A percentile compares a stretch with the other conserved stretches of the same genome.
Evolutionary conservation across 2,329 filamentous ascomycete species (phyloP).

Genomic region (Lecanicillium sp.): DNA sequence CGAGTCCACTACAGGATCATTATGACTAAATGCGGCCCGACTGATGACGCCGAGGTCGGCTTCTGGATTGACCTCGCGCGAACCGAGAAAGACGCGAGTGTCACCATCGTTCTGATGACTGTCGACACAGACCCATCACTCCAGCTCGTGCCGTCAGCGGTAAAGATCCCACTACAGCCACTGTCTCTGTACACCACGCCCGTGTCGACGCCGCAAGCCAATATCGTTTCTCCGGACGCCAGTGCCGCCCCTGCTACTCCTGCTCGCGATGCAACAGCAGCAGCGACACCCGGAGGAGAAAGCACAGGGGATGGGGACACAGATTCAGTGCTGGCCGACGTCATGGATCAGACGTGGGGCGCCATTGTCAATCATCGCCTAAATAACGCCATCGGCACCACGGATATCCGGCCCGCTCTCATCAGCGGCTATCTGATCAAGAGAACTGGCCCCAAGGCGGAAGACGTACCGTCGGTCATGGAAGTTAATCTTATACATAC

Average conservation of each 20-base stretch:
- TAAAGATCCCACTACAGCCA: conserved; percentile 41
- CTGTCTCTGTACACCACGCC: conserved; percentile 53
- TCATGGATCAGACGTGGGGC: conserved; percentile 71
- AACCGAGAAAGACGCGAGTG: conserved; percentile 43
- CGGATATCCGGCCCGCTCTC: conserved; percentile 51
- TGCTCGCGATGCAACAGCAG: conserved; percentile 31
- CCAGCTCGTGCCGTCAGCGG: conserved; percentile 52
- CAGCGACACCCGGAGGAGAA: conserved; percentile 42
- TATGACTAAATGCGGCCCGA: conserved; percentile 63
- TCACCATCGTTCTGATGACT: conserved; percentile 55
- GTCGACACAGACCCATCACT: conserved; percentile 61
- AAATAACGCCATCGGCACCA: conserved; percentile 50
- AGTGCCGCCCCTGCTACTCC: conserved; percentile 46
- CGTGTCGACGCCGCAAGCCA: conserved; percentile 59
- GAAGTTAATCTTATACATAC: conserved; percentile 59
- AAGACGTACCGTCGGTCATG: conserved; percentile 55
- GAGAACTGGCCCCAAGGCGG: conserved; percentile 47
- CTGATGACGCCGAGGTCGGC: conserved; percentile 60
- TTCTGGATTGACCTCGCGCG: conserved; percentile 50
- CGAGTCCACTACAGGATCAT: conserved; percentile 74
- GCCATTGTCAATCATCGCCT: conserved; percentile 62
- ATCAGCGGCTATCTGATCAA: conserved; percentile 63
- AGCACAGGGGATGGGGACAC: conserved; percentile 35
- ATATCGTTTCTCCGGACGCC: conserved; percentile 56
- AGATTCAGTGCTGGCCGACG: conserved; percentile 65